Conservation (phyloP, 345 rosid species). For the Pistacia vera region DNA sequence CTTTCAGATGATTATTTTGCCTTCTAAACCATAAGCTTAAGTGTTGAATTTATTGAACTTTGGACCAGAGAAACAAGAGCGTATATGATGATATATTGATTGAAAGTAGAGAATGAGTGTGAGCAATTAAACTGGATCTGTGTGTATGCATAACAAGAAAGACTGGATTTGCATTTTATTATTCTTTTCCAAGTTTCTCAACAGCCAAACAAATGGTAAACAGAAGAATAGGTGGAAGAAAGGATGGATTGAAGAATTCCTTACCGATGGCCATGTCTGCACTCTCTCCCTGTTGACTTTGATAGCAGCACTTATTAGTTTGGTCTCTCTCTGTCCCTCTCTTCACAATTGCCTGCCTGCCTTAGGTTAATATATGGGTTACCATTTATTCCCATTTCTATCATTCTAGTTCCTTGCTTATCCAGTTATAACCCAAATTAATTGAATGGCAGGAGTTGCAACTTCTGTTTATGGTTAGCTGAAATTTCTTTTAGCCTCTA, state of each 20-base stretch:
- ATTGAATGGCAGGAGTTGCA: background rate
- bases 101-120: background rate
- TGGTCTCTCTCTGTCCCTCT: background rate
- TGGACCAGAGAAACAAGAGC: background rate
- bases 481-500: background rate
- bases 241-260: background rate
- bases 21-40: background rate
- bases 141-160: background rate
- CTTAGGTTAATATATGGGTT: background rate
- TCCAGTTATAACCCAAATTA: background rate
- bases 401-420: background rate
- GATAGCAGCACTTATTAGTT: background rate
- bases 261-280: background rate
- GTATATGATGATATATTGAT: background rate
- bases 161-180: background rate
- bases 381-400: background rate
- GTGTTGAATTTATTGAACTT: background rate
- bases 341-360: background rate
- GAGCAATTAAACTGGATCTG: background rate
- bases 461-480: background rate
- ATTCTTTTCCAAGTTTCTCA: background rate
- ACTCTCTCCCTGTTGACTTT: background rate
- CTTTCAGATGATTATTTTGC: background rate
- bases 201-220: background rate
- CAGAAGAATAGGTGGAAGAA: background rate